A percentile compares a stretch with the other conserved stretches of the same genome.
Evolutionary conservation across 1,284 basidiomycete species (phyloP).

Genomic region (Pterulicium gracile): DNA sequence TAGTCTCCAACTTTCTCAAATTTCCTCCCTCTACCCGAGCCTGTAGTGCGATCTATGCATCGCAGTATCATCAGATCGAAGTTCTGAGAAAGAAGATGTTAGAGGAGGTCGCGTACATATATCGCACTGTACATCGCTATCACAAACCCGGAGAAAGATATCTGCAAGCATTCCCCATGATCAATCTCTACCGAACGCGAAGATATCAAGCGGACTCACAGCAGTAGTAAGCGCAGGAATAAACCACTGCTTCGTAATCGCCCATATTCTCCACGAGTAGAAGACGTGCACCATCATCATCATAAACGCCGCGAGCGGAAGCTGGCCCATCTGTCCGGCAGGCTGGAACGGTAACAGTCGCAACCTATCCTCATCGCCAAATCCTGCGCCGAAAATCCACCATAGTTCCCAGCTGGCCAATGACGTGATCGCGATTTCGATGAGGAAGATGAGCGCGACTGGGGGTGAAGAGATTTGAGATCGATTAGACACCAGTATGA

Average conservation of each 20-base stretch:
- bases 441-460: background rate
- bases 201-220: background rate
- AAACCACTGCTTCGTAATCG: background rate
- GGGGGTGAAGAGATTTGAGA: background rate
- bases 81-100: background rate
- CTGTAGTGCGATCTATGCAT: background rate
- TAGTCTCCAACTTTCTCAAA: background rate
- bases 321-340: background rate
- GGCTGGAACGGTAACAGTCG: background rate
- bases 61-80: background rate
- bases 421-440: background rate
- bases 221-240: conserved; percentile 1
- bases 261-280: conserved; percentile 1
- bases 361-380: background rate
- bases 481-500: background rate
- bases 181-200: background rate
- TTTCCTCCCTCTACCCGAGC: background rate
- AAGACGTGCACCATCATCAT: background rate
- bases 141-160: background rate
- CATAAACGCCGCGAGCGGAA: background rate
- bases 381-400: background rate
- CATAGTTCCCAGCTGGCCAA: background rate
- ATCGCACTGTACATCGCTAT: background rate
- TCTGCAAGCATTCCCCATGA: background rate
- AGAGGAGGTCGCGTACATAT: background rate